These are phyloP conservation scores for Eimeria praecox DNA, from an alignment of 169 alveolate genomes.

Conservation along the genomic window DNA sequence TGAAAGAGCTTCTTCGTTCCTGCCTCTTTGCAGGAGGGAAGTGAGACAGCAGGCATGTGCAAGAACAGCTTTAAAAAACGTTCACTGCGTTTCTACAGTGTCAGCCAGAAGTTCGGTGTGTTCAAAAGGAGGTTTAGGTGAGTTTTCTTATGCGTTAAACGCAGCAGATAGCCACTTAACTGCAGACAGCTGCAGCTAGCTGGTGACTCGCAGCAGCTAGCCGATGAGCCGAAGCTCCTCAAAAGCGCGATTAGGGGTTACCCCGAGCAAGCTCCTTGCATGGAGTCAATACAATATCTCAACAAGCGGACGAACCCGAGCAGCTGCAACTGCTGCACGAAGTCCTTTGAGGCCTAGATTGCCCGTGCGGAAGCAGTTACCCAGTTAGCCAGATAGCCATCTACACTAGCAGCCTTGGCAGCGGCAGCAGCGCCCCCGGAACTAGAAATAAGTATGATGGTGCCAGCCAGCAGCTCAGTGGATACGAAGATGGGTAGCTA, in stretches of 20 bases:
- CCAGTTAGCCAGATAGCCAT: neutral
- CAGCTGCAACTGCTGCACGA: neutral
- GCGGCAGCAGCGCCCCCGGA: no score
- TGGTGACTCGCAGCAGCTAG: conserved; percentile 7
- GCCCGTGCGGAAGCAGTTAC: neutral
- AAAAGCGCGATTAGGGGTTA: neutral
- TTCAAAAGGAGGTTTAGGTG: neutral
- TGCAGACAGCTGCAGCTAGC: neutral
- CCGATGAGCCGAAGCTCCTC: neutral
- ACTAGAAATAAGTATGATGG: no score
- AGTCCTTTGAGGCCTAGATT: no score
- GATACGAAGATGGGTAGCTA: neutral
- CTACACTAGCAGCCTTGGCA: neutral
- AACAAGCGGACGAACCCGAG: neutral
- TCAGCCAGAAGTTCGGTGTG: neutral
- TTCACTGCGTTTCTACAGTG: neutral
- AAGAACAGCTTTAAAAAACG: neutral
- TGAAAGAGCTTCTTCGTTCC: neutral
- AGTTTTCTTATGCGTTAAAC: neutral
- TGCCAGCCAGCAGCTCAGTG: neutral
- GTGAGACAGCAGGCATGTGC: neutral
- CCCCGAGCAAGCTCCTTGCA: neutral
- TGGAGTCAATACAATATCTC: neutral
- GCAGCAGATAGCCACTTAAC: neutral
- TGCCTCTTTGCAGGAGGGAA: neutral